A percentile compares a stretch with the other conserved stretches of the same genome.
Conservation (phyloP, 1,139 yeast genomes). For the Ashbya aceris region DNA sequence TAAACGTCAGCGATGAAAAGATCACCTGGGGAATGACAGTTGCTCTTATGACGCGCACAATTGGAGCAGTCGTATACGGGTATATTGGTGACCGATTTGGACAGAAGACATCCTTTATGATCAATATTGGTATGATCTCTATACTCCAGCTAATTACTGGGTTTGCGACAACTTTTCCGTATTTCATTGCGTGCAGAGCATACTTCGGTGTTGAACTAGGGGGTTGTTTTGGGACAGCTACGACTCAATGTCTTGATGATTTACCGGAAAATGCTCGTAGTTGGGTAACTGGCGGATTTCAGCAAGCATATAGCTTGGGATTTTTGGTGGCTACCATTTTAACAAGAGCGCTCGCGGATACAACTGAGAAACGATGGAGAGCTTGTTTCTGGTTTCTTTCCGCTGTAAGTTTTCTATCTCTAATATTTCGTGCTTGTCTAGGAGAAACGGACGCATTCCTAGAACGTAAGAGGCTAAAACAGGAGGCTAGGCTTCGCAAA, state of each 20-base stretch:
- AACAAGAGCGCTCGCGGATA: constrained; percentile 50
- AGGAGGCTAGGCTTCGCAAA: constrained; percentile 20
- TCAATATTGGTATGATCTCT: constrained; percentile 44
- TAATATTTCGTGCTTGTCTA: constrained; percentile 43
- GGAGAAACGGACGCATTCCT: constrained; percentile 57
- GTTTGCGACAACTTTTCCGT: constrained; percentile 52
- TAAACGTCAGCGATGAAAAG: constrained; percentile 41
- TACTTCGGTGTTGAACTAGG: constrained; percentile 64
- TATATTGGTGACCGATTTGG: constrained; percentile 60
- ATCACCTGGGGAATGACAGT: constrained; percentile 76
- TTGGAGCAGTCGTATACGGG: constrained; percentile 71
- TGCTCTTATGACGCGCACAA: constrained; percentile 68
- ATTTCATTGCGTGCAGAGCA: constrained; percentile 64
- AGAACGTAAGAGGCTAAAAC: constrained; percentile 26
- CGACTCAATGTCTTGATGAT: constrained; percentile 61
- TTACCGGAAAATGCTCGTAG: constrained; percentile 55
- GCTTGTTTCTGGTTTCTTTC: constrained; percentile 75
- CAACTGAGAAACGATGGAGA: constrained; percentile 56
- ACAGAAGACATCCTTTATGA: constrained; percentile 59
- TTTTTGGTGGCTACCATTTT: constrained; percentile 56
- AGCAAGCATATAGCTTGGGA: constrained; percentile 69
- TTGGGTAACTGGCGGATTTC: constrained; percentile 56
- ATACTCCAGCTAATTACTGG: constrained; percentile 65
- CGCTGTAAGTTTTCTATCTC: constrained; percentile 52
- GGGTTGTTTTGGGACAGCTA: constrained; percentile 59